Percentiles rank a stretch among this genome's conserved stretches.
Conservation (phyloP, 495 filamentous ascomycete genomes). For the Xylaria palmicola region DNA sequence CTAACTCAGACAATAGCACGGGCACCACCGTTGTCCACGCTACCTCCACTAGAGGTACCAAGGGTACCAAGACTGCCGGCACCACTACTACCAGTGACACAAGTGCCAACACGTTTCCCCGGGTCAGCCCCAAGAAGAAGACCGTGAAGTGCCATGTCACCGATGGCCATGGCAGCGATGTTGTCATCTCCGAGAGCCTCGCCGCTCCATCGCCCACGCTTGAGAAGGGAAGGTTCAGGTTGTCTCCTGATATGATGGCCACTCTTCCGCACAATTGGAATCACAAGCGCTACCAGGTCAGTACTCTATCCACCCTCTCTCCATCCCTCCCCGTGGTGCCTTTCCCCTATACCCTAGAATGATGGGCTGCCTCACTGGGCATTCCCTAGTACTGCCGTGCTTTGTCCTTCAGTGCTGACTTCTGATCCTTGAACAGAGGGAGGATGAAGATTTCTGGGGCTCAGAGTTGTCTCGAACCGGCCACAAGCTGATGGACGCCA, state of each 20-base stretch:
- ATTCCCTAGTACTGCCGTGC: too few relatives aligned
- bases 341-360: too few relatives aligned
- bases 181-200: background rate
- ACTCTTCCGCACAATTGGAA: conserved; percentile 61
- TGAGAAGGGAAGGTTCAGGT: background rate
- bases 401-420: background rate
- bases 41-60: background rate
- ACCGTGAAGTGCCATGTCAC: background rate
- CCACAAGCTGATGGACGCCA: conserved; percentile 49
- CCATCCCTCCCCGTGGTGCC: too few relatives aligned
- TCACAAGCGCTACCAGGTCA: conserved; percentile 55
- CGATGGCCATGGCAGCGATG: background rate
- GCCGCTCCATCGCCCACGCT: background rate
- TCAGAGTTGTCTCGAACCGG: conserved; percentile 38
- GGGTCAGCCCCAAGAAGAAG: too few relatives aligned
- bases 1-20: background rate
- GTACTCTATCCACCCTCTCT: background rate
- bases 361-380: too few relatives aligned
- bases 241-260: conserved; percentile 31
- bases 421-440: conserved; percentile 52
- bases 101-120: background rate
- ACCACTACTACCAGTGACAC: background rate
- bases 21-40: background rate
- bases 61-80: background rate
- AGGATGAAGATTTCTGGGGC: conserved; percentile 84